Percentiles rank a stretch among this genome's conserved stretches.
These are phyloP conservation scores for Leishmania aethiopica DNA, from an alignment of 208 protist genomes.

Conservation along the genomic window DNA sequence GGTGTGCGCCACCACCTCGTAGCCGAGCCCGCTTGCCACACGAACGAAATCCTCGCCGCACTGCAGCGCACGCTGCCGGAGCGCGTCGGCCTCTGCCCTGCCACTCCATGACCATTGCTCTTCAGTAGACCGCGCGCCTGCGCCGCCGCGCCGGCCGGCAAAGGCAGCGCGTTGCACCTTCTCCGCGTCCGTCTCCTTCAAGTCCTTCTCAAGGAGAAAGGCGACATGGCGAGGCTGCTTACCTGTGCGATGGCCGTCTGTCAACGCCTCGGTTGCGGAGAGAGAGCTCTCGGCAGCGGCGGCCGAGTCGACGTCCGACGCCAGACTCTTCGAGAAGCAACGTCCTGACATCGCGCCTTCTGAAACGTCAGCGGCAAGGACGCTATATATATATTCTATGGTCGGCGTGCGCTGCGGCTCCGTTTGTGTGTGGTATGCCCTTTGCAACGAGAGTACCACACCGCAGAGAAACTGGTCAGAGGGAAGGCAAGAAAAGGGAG, in stretches of 20 bases:
- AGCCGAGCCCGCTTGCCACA: slow-evolving; percentile 48
- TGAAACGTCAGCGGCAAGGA: not conserved
- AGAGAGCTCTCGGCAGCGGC: slow-evolving; percentile 2
- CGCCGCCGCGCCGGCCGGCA: not conserved
- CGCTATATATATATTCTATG: not conserved
- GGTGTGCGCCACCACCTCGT: slow-evolving; percentile 45
- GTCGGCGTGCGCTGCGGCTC: not conserved
- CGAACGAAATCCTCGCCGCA: slow-evolving; percentile 39
- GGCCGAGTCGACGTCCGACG: slow-evolving; percentile 3
- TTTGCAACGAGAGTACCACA: not conserved
- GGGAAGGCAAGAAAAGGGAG: not conserved
- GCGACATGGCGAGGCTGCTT: slow-evolving; percentile 25
- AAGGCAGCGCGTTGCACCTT: not conserved
- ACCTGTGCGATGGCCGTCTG: not conserved
- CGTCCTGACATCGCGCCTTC: not conserved
- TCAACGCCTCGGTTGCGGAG: slow-evolving; percentile 2
- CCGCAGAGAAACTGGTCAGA: not conserved
- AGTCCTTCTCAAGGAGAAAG: slow-evolving; percentile 22
- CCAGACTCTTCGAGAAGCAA: not conserved
- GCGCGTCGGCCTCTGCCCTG: slow-evolving; percentile 33
- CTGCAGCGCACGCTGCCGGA: slow-evolving; percentile 46
- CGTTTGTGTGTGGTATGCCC: not conserved
- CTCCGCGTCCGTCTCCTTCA: slow-evolving; percentile 9
- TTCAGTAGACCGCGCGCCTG: not conserved
- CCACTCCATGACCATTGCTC: slow-evolving; percentile 17